Evolutionary conservation across 108 stramenopile species (phyloP).

Genomic region (Ochromonas danica): DNA sequence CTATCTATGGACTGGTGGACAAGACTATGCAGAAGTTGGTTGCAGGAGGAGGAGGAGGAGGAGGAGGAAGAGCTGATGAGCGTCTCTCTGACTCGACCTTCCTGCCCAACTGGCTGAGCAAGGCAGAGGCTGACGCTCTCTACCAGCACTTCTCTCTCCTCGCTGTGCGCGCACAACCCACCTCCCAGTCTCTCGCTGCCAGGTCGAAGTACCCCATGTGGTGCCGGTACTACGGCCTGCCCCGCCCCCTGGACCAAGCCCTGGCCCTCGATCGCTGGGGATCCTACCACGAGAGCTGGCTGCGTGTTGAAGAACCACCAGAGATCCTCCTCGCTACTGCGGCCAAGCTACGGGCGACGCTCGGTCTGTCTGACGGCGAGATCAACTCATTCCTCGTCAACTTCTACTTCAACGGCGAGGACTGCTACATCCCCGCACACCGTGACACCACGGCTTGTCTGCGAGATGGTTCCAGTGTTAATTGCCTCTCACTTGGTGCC

Average conservation of each 20-base stretch:
- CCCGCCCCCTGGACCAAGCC: neutral
- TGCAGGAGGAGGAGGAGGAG: too few species aligned
- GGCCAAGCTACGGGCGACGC: neutral
- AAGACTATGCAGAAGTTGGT: too few species aligned
- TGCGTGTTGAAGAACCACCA: neutral
- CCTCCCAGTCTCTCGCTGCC: neutral
- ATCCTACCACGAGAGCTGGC: slow-evolving; percentile 22
- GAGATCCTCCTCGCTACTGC: neutral
- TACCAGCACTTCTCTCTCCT: neutral
- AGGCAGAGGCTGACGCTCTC: neutral
- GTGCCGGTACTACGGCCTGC: neutral
- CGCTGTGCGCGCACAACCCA: neutral
- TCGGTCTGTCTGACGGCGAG: neutral
- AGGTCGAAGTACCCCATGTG: neutral
- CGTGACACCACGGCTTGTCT: slow-evolving; percentile 20
- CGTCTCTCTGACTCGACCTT: neutral
- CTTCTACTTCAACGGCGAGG: slow-evolving; percentile 8
- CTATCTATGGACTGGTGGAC: too few species aligned
- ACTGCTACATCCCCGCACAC: slow-evolving; percentile 23
- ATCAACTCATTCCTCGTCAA: slow-evolving; percentile 27
- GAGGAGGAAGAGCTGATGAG: too few species aligned
- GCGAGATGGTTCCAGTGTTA: neutral
- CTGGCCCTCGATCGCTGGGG: slow-evolving; percentile 20
- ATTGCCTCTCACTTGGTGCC: neutral
- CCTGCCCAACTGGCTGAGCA: neutral